These are phyloP conservation scores for Xerocomellus amylosporus DNA, from an alignment of 768 basidiomycete species.

Conservation along the genomic window DNA sequence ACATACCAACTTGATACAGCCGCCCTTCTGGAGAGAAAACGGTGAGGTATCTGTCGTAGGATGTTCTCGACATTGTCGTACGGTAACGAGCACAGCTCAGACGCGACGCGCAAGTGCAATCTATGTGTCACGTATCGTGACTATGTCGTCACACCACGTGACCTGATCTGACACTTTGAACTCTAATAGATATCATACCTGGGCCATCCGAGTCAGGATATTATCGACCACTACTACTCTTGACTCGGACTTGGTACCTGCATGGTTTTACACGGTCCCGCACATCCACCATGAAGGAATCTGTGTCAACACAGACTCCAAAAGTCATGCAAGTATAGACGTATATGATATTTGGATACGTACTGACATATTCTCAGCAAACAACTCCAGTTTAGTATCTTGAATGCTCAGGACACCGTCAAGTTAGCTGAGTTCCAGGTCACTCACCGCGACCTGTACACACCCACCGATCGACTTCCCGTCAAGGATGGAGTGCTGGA, in stretches of 20 bases:
- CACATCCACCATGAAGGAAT: conserved; percentile 60
- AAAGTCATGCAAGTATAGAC: conserved; percentile 68
- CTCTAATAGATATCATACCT: too few relatives aligned
- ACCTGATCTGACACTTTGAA: not conserved
- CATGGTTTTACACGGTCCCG: not conserved
- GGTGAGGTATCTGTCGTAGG: conserved; percentile 94
- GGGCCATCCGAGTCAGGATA: too few relatives aligned
- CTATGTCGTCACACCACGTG: conserved; percentile 16
- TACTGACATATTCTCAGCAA: conserved; percentile 53
- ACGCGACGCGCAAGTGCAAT: conserved; percentile 60
- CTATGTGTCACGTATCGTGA: conserved; percentile 36
- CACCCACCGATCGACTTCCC: conserved; percentile 75
- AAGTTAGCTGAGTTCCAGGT: conserved; percentile 96
- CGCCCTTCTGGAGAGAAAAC: conserved; percentile 97
- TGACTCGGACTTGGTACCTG: too few relatives aligned
- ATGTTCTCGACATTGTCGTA: conserved; percentile 87
- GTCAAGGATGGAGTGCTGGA: conserved; percentile 93
- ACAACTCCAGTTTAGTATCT: conserved; percentile 91
- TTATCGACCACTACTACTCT: too few relatives aligned
- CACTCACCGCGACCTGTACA: conserved; percentile 89
- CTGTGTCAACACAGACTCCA: conserved; percentile 73
- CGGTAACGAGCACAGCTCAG: conserved; percentile 28
- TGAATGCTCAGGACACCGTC: conserved; percentile 94
- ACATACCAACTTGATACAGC: conserved; percentile 96
- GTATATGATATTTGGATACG: not conserved